Percentiles rank a stretch among this genome's conserved stretches.
These are phyloP conservation scores for Aureobasidium melanogenum DNA, from an alignment of 2,329 filamentous ascomycete genomes.

Conservation along the genomic window DNA sequence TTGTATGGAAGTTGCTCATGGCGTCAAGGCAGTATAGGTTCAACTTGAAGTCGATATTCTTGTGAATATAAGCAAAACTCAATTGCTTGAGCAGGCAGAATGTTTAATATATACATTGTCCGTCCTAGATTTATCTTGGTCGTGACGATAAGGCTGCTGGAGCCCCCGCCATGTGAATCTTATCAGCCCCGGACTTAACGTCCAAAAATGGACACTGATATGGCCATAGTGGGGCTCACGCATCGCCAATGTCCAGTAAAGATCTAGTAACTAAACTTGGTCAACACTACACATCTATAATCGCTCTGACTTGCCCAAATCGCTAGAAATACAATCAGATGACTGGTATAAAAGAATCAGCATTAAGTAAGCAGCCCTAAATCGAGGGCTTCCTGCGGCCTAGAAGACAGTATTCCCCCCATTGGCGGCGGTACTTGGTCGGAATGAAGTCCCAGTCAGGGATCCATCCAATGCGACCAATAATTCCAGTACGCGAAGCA, in stretches of 20 bases:
- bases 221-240: background rate
- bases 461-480: constrained; percentile 75
- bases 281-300: background rate
- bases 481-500: constrained; percentile 58
- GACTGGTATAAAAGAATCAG: background rate
- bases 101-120: background rate
- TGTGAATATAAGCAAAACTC: background rate
- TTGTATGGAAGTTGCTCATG: background rate
- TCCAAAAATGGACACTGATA: constrained; percentile 1
- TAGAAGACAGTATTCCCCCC: constrained; percentile 83
- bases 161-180: background rate
- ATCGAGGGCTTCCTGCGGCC: constrained; percentile 39
- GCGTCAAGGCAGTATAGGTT: background rate
- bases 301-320: background rate
- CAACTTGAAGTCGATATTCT: background rate
- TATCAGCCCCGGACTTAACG: constrained; percentile 1
- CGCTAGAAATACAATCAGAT: background rate
- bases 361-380: background rate
- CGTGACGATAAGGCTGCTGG: constrained; percentile 5
- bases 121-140: background rate
- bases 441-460: constrained; percentile 65
- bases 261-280: background rate
- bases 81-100: background rate
- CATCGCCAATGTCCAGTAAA: background rate
- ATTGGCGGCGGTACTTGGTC: constrained; percentile 60